Conservation (phyloP, 192 early-diverging fungal genomes). For the Coemansia sp. region DNA sequence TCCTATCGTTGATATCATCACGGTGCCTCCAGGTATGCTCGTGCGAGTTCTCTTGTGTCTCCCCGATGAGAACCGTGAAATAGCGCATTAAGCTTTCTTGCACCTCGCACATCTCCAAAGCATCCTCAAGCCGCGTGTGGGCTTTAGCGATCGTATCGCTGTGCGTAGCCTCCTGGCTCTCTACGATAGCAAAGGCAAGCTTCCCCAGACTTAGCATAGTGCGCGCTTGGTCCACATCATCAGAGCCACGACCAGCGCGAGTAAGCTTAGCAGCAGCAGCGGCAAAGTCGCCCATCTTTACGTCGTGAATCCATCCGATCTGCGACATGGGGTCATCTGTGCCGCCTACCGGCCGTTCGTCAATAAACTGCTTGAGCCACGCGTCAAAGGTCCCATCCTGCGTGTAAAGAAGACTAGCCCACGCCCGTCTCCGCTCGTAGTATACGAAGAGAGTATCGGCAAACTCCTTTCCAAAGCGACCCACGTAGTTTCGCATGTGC, state of each 20-base stretch:
- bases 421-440: slow-evolving; percentile 49
- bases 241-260: slow-evolving; percentile 34
- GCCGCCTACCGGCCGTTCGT: slow-evolving; percentile 5
- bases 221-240: slow-evolving; percentile 25
- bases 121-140: slow-evolving; percentile 35
- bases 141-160: slow-evolving; percentile 22
- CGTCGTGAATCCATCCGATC: slow-evolving; percentile 49
- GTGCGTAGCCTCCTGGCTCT: slow-evolving; percentile 1
- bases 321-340: slow-evolving; percentile 19
- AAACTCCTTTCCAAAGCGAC: slow-evolving; percentile 38
- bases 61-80: slow-evolving; percentile 11
- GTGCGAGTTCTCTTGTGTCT: background rate
- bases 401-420: slow-evolving; percentile 41
- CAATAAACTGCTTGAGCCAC: slow-evolving; percentile 39
- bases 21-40: slow-evolving; percentile 12
- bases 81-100: slow-evolving; percentile 23
- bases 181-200: slow-evolving; percentile 31
- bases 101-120: slow-evolving; percentile 41
- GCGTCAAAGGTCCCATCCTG: slow-evolving; percentile 19
- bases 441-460: slow-evolving; percentile 40
- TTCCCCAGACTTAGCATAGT: slow-evolving; percentile 50
- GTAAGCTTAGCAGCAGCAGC: slow-evolving; percentile 35
- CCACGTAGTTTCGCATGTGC: slow-evolving; percentile 28
- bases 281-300: slow-evolving; percentile 35
- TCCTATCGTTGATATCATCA: slow-evolving; percentile 19